These are phyloP conservation scores for Emergomyces orientalis DNA, from an alignment of 2,329 filamentous ascomycete species.

Conservation along the genomic window DNA sequence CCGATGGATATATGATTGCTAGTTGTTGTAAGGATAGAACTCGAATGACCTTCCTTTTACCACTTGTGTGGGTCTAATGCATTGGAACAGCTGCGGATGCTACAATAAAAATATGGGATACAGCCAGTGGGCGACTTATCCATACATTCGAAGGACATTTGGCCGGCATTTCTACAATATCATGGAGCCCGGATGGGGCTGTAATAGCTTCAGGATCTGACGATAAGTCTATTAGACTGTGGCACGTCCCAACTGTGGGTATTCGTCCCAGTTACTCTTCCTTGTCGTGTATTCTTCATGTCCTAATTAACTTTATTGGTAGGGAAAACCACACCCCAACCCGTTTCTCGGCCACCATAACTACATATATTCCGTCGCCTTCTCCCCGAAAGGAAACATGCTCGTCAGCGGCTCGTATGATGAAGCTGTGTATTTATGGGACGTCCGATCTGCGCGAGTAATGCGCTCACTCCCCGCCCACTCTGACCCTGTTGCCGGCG, in stretches of 20 bases:
- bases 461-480: constrained; percentile 92
- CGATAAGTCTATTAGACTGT: constrained; percentile 90
- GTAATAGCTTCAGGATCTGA: constrained; percentile 86
- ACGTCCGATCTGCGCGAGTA: constrained; percentile 73
- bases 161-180: constrained; percentile 80
- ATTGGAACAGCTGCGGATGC: constrained; percentile 59
- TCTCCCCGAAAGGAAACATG: constrained; percentile 97
- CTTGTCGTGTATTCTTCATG: not conserved
- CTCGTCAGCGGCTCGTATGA: constrained; percentile 92
- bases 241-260: constrained; percentile 56
- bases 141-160: constrained; percentile 90
- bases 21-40: constrained; percentile 53
- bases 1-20: constrained; percentile 80
- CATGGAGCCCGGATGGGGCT: constrained; percentile 87
- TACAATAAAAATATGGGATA: constrained; percentile 86
- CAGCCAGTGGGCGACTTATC: constrained; percentile 64
- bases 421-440: constrained; percentile 95
- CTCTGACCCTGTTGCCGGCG: constrained; percentile 85
- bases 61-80: not conserved
- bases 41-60: not conserved
- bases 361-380: constrained; percentile 88
- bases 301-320: constrained; percentile 1
- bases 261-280: not conserved
- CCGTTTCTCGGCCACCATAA: constrained; percentile 82
- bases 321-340: constrained; percentile 49